Base-by-base conservation (phyloP, 177 flowering plant genomes). In the Vitis hybrid region DNA sequence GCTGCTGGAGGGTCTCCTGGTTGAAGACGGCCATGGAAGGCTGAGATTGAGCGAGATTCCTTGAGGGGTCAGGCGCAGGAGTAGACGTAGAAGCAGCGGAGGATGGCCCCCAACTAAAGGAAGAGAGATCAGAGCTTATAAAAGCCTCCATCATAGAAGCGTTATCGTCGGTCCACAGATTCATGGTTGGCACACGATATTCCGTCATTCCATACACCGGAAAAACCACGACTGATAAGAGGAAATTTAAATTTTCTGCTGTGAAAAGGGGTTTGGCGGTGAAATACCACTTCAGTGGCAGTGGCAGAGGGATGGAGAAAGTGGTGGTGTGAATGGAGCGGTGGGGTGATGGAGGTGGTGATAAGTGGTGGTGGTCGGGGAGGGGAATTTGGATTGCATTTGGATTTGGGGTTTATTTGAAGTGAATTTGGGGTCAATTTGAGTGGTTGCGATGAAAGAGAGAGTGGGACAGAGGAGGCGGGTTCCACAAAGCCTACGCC, bases 1-100 rank as follows among this genome's bases (percentile, higher is more conserved):
- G 90, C 57, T 88, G 90, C 73, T 94, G 98, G 19, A 95, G 86
- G 1, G 90, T 81, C 18, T 95, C 99, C 62, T 87, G 94, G 72
- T 79, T 89, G 67, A 89, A 76, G 18, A 66, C 15, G 13, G 77
- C 18, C 1, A 58, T 15, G 2, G 77, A 13, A n/a, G 62, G 72
- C 62, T 62, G 75, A 0, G 67, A 14, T 9, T 63, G 69, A 1
- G 63, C 12, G n/a, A 49, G 17, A 17, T 49, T 38, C 47, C 47
- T 24, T 1, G 72, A 8, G 0, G 59, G 47, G 20, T 70, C 51
- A 54, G 70, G 38, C 18, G 49, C 55, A 11, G 69, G 55, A 1
- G 77, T n/a, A 19, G 79, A 60, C 11, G 87, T 67, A 31, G 88
- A 60, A 11, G 87, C 62, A 3, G 79, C 66, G 3, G 89, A 71